Base-by-base conservation (phyloP, 23 red algal genomes). In the Gracilaria domingensis region DNA sequence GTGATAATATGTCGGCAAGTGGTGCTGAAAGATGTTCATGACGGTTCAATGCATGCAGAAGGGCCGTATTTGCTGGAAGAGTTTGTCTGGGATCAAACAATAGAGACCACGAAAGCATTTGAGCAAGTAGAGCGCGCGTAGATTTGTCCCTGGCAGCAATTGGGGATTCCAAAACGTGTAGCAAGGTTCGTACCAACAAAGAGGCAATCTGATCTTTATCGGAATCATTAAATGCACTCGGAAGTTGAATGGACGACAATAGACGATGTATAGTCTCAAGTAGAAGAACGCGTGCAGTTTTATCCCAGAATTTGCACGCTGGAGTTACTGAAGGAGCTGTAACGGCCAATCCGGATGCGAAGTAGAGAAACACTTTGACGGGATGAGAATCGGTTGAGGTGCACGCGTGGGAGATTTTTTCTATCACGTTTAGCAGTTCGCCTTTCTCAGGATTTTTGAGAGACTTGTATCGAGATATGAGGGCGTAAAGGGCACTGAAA, bases 241-340 rank as follows among this genome's bases (percentile, higher is more conserved):
- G 55, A 12, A 48, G 39, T 40, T 42, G 61, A 35, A 89, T 80
- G 53, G 86, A 62, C 8, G 70, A 78, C 29, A 78, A n/a, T 28
- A 80, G 51, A 12, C 40, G 47, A 70, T 59, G 12, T 6, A 80
- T 80, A 13, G 86, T 70, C 51, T 89, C 71, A 33, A 89, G 86
- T 33, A 89, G 54, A 47, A 70, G 42, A 47, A 75, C 86, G 50
- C 86, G 70, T 37, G 67, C 86, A 28, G 51, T 34, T 38, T 89
- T 89, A 8, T 89, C 86, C 86, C 86, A 89, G 57, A 65, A 89
- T 50, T 80, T 80, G 53, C 72, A 80, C 44, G 54, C 69, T 48
- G 86, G 72, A 61, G 72, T 80, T 42, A 70, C 23, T 30, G 70
- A 54, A 35, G 70, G 50, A 26, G 86, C 86, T 42, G 86, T 80